phyloP scores from a whole-genome alignment of 345 rosid species.

The Citropsis articulata region DNA sequence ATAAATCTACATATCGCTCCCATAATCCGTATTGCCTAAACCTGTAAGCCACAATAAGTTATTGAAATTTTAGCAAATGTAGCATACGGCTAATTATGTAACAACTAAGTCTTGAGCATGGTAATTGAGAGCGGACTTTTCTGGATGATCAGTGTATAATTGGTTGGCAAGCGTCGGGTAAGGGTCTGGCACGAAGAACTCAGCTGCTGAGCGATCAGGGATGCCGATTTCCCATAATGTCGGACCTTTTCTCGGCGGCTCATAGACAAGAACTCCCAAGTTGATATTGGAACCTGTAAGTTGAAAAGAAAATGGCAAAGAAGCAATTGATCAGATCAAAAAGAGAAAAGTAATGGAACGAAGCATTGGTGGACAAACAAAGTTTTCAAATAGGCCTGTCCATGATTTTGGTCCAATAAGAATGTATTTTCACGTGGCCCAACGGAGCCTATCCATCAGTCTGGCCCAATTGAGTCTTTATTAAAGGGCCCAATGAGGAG shows the following conservation, averaged over 20 bases:
- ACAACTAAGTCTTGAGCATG: conserved; percentile 3
- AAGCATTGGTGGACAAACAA: too few species aligned
- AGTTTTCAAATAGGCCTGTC: too few species aligned
- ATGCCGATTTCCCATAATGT: conserved; percentile 87
- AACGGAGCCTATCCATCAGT: too few species aligned
- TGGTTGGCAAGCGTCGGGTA: conserved; percentile 46
- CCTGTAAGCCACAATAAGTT: conserved; percentile 24
- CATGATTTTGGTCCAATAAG: neutral
- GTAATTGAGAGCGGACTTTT: conserved; percentile 33
- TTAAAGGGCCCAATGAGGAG: too few species aligned
- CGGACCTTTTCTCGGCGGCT: conserved; percentile 72
- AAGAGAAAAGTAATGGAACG: too few species aligned
- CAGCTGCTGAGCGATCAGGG: conserved; percentile 72
- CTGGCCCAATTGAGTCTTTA: too few species aligned
- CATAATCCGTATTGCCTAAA: conserved; percentile 84
- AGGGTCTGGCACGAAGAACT: conserved; percentile 65
- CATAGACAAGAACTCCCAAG: conserved; percentile 45
- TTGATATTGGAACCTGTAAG: conserved; percentile 36
- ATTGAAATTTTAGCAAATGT: neutral
- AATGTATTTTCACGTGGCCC: neutral
- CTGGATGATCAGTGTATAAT: conserved; percentile 19
- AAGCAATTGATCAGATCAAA: neutral
- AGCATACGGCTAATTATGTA: neutral
- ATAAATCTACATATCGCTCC: conserved; percentile 50
- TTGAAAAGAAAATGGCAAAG: neutral